Evolutionary conservation across 257 asterid species (phyloP).

Genomic region (Solanum neorickii): DNA sequence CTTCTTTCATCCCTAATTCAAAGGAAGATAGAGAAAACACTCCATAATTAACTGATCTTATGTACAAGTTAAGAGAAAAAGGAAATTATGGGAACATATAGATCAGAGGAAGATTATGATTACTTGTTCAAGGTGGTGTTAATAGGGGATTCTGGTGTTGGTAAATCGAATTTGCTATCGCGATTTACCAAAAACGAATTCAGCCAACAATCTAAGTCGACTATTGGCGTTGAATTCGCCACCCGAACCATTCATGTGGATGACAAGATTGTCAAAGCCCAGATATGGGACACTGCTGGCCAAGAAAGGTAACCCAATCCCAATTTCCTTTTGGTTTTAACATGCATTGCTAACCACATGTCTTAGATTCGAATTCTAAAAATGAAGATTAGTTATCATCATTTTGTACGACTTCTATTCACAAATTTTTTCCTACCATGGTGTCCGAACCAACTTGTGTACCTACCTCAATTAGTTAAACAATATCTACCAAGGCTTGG

Average conservation of each 20-base stretch:
- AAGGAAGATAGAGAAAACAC: background rate
- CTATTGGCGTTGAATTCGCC: slow-evolving; percentile 40
- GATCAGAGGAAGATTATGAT: slow-evolving; percentile 37
- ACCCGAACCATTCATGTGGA: slow-evolving; percentile 30
- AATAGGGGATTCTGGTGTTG: slow-evolving; percentile 39
- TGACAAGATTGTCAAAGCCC: slow-evolving; percentile 34
- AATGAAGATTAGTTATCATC: background rate
- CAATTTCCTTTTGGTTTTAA: background rate
- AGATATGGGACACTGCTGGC: slow-evolving; percentile 50
- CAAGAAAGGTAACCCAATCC: slow-evolving; percentile 28
- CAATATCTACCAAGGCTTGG: background rate
- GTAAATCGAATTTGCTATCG: slow-evolving; percentile 28
- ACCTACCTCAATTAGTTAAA: background rate
- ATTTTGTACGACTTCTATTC: background rate
- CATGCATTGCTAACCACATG: background rate
- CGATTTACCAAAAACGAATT: slow-evolving; percentile 30
- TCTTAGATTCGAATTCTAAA: background rate
- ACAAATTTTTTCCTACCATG: background rate
- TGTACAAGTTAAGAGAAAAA: background rate
- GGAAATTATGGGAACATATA: slow-evolving; percentile 19
- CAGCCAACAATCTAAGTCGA: slow-evolving; percentile 31
- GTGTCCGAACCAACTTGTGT: background rate
- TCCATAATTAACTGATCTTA: background rate
- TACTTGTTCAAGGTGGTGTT: slow-evolving; percentile 38
- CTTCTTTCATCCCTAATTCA: background rate